Conservation (phyloP, 1,284 basidiomycete genomes). For the Austroboletus rostrupii region DNA sequence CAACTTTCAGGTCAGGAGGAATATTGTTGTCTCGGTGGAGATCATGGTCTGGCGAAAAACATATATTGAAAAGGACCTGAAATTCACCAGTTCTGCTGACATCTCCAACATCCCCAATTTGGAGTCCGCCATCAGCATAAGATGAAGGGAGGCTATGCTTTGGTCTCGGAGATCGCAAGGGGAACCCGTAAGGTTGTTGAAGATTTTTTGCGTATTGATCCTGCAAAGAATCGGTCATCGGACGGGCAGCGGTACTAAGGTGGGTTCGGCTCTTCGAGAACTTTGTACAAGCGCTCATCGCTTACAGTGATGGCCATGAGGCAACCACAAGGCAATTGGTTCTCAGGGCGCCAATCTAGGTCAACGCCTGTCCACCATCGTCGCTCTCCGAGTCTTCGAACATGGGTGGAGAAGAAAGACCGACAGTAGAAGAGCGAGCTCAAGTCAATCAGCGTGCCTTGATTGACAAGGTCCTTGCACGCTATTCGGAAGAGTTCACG, state of each 20-base stretch:
- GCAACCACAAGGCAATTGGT: too few species aligned
- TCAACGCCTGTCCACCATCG: neutral
- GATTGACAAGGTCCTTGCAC: slow-evolving; percentile 92
- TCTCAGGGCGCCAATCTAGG: neutral
- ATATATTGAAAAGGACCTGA: neutral
- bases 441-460: slow-evolving; percentile 92
- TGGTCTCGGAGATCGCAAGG: neutral
- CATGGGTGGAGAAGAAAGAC: neutral
- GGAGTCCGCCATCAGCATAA: neutral
- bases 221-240: neutral
- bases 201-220: neutral
- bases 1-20: neutral
- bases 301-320: neutral
- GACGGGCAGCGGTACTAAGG: too few species aligned
- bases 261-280: neutral
- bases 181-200: neutral
- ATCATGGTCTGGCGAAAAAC: neutral
- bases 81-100: neutral
- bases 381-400: neutral
- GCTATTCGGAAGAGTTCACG: slow-evolving; percentile 93
- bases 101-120: neutral
- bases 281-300: neutral
- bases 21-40: neutral
- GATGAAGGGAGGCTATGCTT: neutral
- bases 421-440: neutral